Percentiles rank a stretch among this genome's conserved stretches.
These are phyloP conservation scores for Choanephora cucurbitarum DNA, from an alignment of 371 early-diverging fungal genomes.

Conservation along the genomic window DNA sequence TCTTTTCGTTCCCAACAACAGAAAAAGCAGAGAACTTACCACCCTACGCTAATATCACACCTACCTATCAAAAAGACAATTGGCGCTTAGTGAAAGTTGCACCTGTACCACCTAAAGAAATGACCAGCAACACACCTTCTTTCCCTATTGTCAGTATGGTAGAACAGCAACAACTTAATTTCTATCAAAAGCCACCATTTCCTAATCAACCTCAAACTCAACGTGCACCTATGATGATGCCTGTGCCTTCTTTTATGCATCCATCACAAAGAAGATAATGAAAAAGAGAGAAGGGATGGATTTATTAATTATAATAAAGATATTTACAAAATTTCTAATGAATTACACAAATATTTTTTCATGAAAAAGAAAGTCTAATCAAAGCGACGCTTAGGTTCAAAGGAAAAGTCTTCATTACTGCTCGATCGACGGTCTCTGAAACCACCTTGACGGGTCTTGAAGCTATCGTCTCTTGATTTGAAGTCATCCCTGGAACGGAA, in stretches of 20 bases:
- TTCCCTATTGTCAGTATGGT: slow-evolving; percentile 23
- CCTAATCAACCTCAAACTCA: slow-evolving; percentile 14
- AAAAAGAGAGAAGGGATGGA: too few relatives aligned
- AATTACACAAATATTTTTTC: too few relatives aligned
- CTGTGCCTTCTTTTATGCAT: background rate
- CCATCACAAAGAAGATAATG: background rate
- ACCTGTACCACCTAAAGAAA: slow-evolving; percentile 16
- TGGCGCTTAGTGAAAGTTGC: slow-evolving; percentile 33
- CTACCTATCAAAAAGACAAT: slow-evolving; percentile 46
- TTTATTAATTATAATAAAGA: too few relatives aligned
- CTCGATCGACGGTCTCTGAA: slow-evolving; percentile 1
- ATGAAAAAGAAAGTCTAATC: background rate
- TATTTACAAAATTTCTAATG: too few relatives aligned
- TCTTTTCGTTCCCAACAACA: slow-evolving; percentile 58
- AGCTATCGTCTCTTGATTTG: slow-evolving; percentile 8
- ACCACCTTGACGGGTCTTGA: slow-evolving; percentile 11
- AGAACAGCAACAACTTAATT: slow-evolving; percentile 27
- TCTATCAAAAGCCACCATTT: slow-evolving; percentile 17
- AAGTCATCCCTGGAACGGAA: slow-evolving; percentile 6
- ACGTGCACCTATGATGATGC: background rate
- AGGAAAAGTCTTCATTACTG: background rate
- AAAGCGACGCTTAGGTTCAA: background rate
- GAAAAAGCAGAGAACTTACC: slow-evolving; percentile 43
- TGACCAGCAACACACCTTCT: background rate
- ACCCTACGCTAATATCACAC: slow-evolving; percentile 45